phyloP scores from a whole-genome alignment of 169 alveolate species.

The Plasmodium fragile region DNA sequence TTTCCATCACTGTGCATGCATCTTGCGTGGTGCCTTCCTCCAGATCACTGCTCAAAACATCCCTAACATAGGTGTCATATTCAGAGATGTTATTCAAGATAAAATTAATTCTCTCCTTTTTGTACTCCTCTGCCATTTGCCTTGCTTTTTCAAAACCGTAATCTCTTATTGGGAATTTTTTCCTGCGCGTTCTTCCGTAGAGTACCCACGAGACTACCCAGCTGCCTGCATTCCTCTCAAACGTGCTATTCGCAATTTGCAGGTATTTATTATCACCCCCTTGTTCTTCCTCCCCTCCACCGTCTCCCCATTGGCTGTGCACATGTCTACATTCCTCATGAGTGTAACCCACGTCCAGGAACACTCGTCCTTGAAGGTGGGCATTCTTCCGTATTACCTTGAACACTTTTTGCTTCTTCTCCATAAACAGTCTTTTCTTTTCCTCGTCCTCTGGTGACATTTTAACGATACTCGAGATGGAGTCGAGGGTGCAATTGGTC shows the following conservation, averaged over 20 bases:
- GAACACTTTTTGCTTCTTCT: constrained; percentile 4
- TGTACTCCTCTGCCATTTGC: constrained; percentile 82
- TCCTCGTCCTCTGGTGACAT: background rate
- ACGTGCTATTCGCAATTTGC: background rate
- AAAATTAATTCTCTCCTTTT: constrained; percentile 78
- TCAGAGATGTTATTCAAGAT: constrained; percentile 29
- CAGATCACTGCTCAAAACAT: background rate
- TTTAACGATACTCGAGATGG: background rate
- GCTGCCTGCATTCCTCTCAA: constrained; percentile 39
- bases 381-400: background rate
- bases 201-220: constrained; percentile 83
- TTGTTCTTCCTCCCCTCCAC: too few species aligned
- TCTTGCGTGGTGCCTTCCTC: background rate
- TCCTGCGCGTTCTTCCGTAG: constrained; percentile 80
- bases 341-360: background rate
- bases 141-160: constrained; percentile 81
- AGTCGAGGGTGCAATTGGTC: background rate
- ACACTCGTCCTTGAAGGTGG: background rate
- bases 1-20: background rate
- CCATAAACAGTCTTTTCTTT: background rate
- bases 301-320: too few species aligned
- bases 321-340: background rate
- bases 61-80: background rate
- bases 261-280: background rate
- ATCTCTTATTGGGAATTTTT: constrained; percentile 68